Evolutionary conservation across 176 grass and related monocot species (phyloP), one percentile per base, ranked within the genome.

Genomic region (Miscanthus lutarioriparius): DNA sequence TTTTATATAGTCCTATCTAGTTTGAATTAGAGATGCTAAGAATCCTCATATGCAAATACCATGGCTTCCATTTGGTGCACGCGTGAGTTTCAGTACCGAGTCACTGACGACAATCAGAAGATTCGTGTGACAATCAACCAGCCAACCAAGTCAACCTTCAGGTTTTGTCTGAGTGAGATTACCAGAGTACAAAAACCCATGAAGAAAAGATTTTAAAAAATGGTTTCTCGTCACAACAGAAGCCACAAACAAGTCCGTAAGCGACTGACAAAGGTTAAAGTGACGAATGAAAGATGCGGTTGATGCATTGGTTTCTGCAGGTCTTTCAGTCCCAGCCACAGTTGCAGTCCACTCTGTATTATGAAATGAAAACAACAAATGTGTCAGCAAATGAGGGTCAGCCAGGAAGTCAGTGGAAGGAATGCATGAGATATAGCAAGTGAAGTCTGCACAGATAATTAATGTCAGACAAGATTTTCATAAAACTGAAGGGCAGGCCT

Each of bases 181-280:
- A 70, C n/a, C 36, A 37, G 45, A 48, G 68, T 80, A 84, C 61
- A 84, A 27, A 9, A 32, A 43, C 23, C 23, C 20, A 61, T 2
- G 5, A n/a, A 32, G 6, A 39, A 28, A 74, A 41, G 1, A 71
- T 26, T 48, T 11, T 16, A 15, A 44, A 12, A 71, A 28, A 58
- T 30, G 58, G 69, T 74, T 67, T 61, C 58, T 67, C 10, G 16
- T 75, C 81, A 66, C 74, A 86, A 11, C 59, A 78, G 1, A 74
- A 28, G 44, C 40, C 22, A 22, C 37, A 36, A 1, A 56, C 71
- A 87, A 82, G 66, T 8, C 47, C 38, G 5, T 9, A 38, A 1
- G 47, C 1, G 33, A 59, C 19, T 41, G 65, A 40, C n/a, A 67
- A 36, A 72, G 38, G 66, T 36, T 56, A 74, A 74, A 79, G 70